A percentile compares a stretch with the other conserved stretches of the same genome.
These are phyloP conservation scores for Vaccinium darrowii DNA, from an alignment of 148 eudicot species.

Conservation along the genomic window DNA sequence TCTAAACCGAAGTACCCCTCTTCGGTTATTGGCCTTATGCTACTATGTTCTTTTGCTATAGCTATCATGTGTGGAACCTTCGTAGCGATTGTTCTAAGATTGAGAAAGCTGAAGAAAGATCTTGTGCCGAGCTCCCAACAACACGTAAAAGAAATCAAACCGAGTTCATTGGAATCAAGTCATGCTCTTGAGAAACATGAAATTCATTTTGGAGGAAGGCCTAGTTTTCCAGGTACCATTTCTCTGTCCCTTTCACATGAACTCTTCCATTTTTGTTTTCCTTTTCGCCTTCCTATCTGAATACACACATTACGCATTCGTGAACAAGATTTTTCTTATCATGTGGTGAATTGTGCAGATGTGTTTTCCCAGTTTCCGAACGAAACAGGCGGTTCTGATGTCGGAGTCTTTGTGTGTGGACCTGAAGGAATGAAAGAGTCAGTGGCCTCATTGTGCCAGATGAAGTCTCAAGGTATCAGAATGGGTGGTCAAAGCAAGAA, in stretches of 20 bases:
- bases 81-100: conserved; percentile 36
- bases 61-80: conserved; percentile 27
- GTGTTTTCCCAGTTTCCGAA: conserved; percentile 34
- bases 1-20: conserved; percentile 45
- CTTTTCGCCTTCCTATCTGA: neutral
- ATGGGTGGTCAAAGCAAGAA: conserved; percentile 29
- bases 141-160: conserved; percentile 25
- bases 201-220: conserved; percentile 63
- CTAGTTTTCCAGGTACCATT: conserved; percentile 51
- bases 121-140: conserved; percentile 17
- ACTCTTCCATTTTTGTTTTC: neutral
- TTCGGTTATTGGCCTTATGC: conserved; percentile 19
- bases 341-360: conserved; percentile 38
- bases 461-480: conserved; percentile 31
- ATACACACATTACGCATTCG: neutral
- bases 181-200: conserved; percentile 44
- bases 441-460: conserved; percentile 58
- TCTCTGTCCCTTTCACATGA: neutral
- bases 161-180: conserved; percentile 26
- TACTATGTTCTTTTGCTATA: conserved; percentile 19
- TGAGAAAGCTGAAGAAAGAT: conserved; percentile 35
- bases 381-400: conserved; percentile 38
- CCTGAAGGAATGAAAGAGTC: conserved; percentile 77
- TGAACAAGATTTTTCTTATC: conserved; percentile 1
- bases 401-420: conserved; percentile 85